Base-by-base conservation (phyloP, 495 filamentous ascomycete species). In the Penicillium dipodomyicola region DNA sequence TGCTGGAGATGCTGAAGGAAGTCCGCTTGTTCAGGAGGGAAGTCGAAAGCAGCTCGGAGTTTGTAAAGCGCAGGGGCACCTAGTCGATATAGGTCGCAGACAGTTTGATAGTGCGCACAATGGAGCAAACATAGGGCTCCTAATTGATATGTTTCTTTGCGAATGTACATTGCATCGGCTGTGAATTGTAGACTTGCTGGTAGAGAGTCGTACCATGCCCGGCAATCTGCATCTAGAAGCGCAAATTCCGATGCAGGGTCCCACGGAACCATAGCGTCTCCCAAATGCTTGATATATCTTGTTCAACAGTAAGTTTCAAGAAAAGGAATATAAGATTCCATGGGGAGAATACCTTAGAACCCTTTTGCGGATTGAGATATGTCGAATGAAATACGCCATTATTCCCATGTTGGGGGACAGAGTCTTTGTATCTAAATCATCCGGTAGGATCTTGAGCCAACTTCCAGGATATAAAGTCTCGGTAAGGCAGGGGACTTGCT, bases 251-350 rank as follows among this genome's bases (percentile, higher is more conserved):
- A 72, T 1, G 64, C 51, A 8, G 63, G 55, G 11, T 58, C 56
- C 69, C 69, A 72, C 2, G 69, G 69, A 3, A 65, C 65, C 30
- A 65, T 69, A 12, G 67, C 67, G 1, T 62, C 63, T 35, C 56
- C 65, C 3, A 72, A 61, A 54, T 70, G 69, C 45, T 72, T 72
- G 32, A 72, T 70, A 23, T 72, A 72, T 22, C 66, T 68, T 42
- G 20, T 42, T 12, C 8, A 6, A 10, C 10, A 42, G 17, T 3
- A 42, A 11, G 17, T 10, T 19, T 29, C 23, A 47, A n/a, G 25
- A 4, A 15, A 19, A 10, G 0, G 6, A 6, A n/a, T 17, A 3
- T 7, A 15, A 19, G 15, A 29, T 17, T 12, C 5, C 2, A 2
- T 7, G 48, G 3, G 10, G 30, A 12, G 30, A 37, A 30, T 50